These are phyloP conservation scores for Myxozyma sirexii DNA, from an alignment of 805 yeast species.

Conservation along the genomic window DNA sequence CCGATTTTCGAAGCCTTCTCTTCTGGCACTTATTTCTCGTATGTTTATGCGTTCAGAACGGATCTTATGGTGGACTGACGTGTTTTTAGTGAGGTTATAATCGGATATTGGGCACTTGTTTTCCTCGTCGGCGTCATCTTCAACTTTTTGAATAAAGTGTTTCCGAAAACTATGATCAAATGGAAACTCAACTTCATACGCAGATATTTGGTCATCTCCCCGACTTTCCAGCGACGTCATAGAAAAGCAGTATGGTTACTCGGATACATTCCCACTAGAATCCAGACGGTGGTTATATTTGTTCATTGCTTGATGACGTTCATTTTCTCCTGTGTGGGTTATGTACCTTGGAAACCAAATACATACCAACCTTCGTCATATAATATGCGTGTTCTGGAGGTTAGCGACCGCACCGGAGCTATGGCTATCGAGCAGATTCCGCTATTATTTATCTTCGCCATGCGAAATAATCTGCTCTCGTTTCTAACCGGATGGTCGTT, in stretches of 20 bases:
- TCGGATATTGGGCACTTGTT: conserved; percentile 13
- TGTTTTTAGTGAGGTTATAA: conserved; percentile 8
- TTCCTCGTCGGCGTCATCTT: conserved; percentile 1
- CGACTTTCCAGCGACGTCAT: conserved; percentile 10
- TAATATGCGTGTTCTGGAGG: neutral
- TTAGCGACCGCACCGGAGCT: conserved; percentile 36
- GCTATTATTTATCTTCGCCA: conserved; percentile 62
- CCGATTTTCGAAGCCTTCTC: neutral
- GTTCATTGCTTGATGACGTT: conserved; percentile 6
- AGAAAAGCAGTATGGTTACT: conserved; percentile 3
- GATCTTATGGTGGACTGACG: too few species aligned
- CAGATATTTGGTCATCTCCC: conserved; percentile 12
- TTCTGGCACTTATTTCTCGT: conserved; percentile 9
- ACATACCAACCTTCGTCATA: neutral
- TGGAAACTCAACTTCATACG: conserved; percentile 6
- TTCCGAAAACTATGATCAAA: neutral
- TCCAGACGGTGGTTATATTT: conserved; percentile 10
- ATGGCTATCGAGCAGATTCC: conserved; percentile 48
- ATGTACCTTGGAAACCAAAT: neutral
- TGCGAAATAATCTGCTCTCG: conserved; percentile 69
- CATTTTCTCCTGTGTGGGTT: conserved; percentile 1
- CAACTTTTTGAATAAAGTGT: conserved; percentile 3
- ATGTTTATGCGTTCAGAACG: neutral
- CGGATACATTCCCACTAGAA: conserved; percentile 21
- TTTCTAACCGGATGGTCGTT: conserved; percentile 64